Base-by-base conservation (phyloP, 768 basidiomycete genomes). In the Chalciporus pseudorubinellus region DNA sequence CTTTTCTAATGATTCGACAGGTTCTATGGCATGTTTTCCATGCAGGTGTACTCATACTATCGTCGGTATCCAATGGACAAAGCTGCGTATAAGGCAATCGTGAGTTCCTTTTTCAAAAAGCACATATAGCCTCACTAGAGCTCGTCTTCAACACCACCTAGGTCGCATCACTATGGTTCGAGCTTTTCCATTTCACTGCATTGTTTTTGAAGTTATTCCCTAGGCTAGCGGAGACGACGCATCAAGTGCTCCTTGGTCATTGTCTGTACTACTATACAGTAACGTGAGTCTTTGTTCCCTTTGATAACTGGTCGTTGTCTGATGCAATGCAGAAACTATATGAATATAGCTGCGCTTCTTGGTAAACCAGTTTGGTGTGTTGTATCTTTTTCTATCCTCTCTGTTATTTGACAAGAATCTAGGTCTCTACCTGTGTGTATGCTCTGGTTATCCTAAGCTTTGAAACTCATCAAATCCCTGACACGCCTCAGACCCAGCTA, bases 31-130 rank as follows among this genome's bases (percentile, higher is more conserved):
- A 70, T 83, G 26, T 70, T 84, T 40, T 59, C 74, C 40, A 69
- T 79, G 16, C 84, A 85, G 63, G 68, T 75, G 7, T 78, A 77
- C 63, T 70, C 71, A 24, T 87, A 86, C 57, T 81, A 80, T 62
- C 66, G 68, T 53, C 72, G 74, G 42, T 86, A 80, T 67, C 77
- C 77, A 51, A 70, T 71, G 29, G 85, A 87, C 66, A 77, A 73
- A 49, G 26, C 59, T 14, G 60, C 73, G 20, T 80, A 81, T 61
- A 85, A 82, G 63, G 49, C 63, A 45, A 57, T 78, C 52, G 84
- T 85, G 59, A 64, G 82, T 72, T 21, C 49, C 39, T 39, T 33
- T 36, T 33, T 19, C n/a, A 16, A 20, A 4, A 19, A 20, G n/a
- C n/a, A 36, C 22, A 19, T 36, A 44, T 44, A 19, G 6, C 52